Base-by-base conservation (phyloP, 2,329 filamentous ascomycete species). In the Iodosphaeria phyllophila region DNA sequence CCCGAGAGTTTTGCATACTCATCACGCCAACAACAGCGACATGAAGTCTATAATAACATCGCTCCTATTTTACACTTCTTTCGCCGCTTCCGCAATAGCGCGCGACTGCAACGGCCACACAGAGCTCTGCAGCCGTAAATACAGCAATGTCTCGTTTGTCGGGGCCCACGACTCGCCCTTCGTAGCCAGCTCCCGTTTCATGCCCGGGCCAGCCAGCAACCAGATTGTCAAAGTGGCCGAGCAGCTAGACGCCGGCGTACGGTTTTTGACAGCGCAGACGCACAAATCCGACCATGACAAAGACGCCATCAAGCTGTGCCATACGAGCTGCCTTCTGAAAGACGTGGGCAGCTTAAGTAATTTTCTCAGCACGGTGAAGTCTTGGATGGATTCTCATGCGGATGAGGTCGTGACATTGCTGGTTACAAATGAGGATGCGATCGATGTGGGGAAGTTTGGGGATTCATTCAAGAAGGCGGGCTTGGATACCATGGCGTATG, bases 141-240 rank as follows among this genome's bases (percentile, higher is more conserved):
- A 74, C 48, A 64, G 65, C 32, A 56, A 70, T 18, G 43, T 74
- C 27, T 62, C 62, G n/a, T 60, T 64, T 30, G 48, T 72, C 11
- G 74, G 70, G 13, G 57, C 72, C 5, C 74, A 78, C 47, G 61
- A 78, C 48, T 64, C 61, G 9, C 60, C 68, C 18, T 77, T 77
- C 38, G 60, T 72, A 20, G 67, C 72, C 20, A 35, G 52, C 25
- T 37, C 57, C 6, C n/a, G n/a, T n/a, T n/a, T n/a, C n/a, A n/a
- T n/a, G n/a, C n/a, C n/a, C n/a, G n/a, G n/a, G n/a, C 54, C 56
- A 1, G 46, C 55, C 29, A 48, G 72, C 30, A 73, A 74, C 44
- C 72, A 78, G 40, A 61, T 64, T 32, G 52, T 68, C 25, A 55
- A 60, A 5, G 58, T 71, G 13, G 58, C 57, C 13, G 47, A 51